Conservation (phyloP, 192 early-diverging fungal genomes). For the Gonapodya prolifera region DNA sequence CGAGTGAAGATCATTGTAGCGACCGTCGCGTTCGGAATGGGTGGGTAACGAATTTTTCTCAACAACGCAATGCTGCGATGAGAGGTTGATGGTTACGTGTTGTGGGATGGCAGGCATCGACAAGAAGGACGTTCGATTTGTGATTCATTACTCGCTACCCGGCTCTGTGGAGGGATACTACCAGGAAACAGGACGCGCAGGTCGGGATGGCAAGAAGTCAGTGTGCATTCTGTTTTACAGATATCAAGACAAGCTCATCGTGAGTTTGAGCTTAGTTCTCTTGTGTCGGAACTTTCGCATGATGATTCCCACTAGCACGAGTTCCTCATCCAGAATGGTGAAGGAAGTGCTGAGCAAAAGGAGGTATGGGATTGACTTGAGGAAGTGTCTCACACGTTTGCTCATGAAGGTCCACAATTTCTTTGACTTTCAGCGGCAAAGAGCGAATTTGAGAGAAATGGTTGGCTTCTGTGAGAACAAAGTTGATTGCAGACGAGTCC, state of each 20-base stretch:
- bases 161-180: conserved; percentile 90
- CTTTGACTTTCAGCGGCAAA: conserved; percentile 24
- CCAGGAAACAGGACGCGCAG: conserved; percentile 91
- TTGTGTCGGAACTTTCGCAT: conserved; percentile 5
- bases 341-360: conserved; percentile 71
- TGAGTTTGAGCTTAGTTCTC: conserved; percentile 6
- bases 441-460: conserved; percentile 35
- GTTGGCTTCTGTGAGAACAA: conserved; percentile 72
- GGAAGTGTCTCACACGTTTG: not conserved
- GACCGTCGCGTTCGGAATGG: conserved; percentile 97
- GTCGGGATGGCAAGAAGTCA: conserved; percentile 77
- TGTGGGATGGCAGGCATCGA: conserved; percentile 79
- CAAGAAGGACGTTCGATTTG: conserved; percentile 90
- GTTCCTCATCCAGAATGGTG: conserved; percentile 67
- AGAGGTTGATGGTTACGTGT: too few relatives aligned
- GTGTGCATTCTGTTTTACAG: conserved; percentile 76
- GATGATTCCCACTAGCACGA: conserved; percentile 31
- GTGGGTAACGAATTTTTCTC: conserved; percentile 20
- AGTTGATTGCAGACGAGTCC: conserved; percentile 55
- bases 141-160: conserved; percentile 84
- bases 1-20: conserved; percentile 75
- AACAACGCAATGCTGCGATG: too few relatives aligned
- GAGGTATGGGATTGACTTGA: conserved; percentile 23
- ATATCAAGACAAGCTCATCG: conserved; percentile 56
- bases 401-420: not conserved